Conservation (phyloP, 2,329 filamentous ascomycete genomes). For the Fusarium hainanense region DNA sequence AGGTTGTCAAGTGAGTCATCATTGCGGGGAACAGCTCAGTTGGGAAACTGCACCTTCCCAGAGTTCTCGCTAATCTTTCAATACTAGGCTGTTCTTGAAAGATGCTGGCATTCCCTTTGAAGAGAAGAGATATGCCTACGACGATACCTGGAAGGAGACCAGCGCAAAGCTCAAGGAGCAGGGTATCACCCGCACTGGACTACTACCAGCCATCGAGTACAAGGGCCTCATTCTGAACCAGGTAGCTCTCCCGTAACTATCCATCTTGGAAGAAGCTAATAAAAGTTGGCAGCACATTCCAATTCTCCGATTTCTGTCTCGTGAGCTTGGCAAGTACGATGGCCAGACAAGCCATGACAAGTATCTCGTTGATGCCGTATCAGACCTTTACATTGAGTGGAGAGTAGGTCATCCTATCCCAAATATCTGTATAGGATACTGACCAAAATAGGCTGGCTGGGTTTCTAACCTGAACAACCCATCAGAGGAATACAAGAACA, state of each 20-base stretch:
- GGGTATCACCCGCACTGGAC: constrained; percentile 47
- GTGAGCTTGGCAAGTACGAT: constrained; percentile 30
- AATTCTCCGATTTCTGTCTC: constrained; percentile 21
- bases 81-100: constrained; percentile 29
- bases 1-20: constrained; percentile 41
- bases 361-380: constrained; percentile 19
- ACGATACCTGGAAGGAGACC: constrained; percentile 22
- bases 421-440: no score
- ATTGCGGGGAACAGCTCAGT: no score
- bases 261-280: neutral
- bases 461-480: neutral
- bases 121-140: constrained; percentile 33
- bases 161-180: constrained; percentile 46
- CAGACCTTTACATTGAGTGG: constrained; percentile 27
- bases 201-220: constrained; percentile 52
- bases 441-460: constrained; percentile 8
- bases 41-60: no score
- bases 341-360: constrained; percentile 20
- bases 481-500: constrained; percentile 24
- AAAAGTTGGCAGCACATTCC: neutral
- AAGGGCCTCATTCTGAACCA: constrained; percentile 47
- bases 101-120: constrained; percentile 33
- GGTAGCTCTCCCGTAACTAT: neutral
- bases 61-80: neutral
- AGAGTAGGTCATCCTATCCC: no score